phyloP scores from a whole-genome alignment of 768 basidiomycete genomes.

The Tulasnella sp. region DNA sequence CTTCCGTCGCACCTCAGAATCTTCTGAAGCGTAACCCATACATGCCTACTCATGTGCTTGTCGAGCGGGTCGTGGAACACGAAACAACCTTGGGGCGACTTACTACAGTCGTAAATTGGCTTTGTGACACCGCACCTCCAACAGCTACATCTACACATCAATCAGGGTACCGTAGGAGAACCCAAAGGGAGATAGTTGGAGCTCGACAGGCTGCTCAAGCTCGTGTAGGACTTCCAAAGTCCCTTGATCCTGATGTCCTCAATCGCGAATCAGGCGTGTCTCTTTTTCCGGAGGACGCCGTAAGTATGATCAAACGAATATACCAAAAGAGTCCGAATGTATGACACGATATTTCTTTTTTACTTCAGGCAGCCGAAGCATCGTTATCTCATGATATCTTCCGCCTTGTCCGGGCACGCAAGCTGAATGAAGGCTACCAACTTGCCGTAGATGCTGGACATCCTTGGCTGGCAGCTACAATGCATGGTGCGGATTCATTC shows the following conservation, averaged over 20 bases:
- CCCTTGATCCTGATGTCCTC: conserved; percentile 73
- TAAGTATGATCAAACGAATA: conserved; percentile 28
- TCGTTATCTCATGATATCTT: conserved; percentile 66
- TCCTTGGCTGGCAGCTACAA: conserved; percentile 84
- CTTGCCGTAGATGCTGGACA: conserved; percentile 73
- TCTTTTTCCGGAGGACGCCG: conserved; percentile 68
- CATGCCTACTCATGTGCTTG: conserved; percentile 64
- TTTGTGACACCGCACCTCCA: conserved; percentile 62
- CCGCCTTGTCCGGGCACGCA: conserved; percentile 72
- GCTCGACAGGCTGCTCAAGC: conserved; percentile 34
- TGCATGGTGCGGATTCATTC: conserved; percentile 76
- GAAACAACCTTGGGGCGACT: conserved; percentile 64
- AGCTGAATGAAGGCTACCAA: conserved; percentile 72
- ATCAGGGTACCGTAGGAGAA: conserved; percentile 77
- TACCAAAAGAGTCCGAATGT: not conserved
- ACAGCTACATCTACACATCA: conserved; percentile 56
- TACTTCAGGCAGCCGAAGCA: conserved; percentile 63
- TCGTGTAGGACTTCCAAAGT: conserved; percentile 42
- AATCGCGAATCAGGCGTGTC: conserved; percentile 44
- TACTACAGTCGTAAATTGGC: conserved; percentile 65
- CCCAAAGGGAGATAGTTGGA: conserved; percentile 47
- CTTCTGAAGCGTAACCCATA: conserved; percentile 67
- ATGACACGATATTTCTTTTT: not conserved
- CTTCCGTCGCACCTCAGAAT: conserved; percentile 34
- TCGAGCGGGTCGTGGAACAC: conserved; percentile 56